A percentile compares a stretch with the other conserved stretches of the same genome.
Evolutionary conservation across 2,329 filamentous ascomycete species (phyloP).

Genomic region (Tolypocladium cylindrosporum): DNA sequence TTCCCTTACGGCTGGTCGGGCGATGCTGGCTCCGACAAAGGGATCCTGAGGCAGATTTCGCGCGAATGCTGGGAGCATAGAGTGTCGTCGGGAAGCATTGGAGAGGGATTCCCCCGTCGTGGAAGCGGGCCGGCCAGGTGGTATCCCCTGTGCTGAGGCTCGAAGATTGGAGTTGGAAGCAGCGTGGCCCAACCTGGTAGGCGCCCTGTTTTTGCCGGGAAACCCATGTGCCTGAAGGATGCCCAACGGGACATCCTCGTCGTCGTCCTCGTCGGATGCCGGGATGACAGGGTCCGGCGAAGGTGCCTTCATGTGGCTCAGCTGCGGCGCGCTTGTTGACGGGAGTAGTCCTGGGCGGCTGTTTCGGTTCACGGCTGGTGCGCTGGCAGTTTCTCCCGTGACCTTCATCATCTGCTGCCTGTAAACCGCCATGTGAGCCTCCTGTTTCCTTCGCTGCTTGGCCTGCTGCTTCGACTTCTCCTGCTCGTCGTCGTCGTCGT

Average conservation of each 20-base stretch:
- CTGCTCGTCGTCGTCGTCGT: slow-evolving; percentile 68
- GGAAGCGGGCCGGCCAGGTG: slow-evolving; percentile 45
- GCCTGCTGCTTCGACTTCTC: slow-evolving; percentile 65
- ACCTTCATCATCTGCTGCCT: slow-evolving; percentile 96
- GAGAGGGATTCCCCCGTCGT: slow-evolving; percentile 39
- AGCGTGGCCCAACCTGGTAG: slow-evolving; percentile 53
- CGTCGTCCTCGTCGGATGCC: slow-evolving; percentile 71
- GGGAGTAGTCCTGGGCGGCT: slow-evolving; percentile 45
- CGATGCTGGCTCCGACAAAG: slow-evolving; percentile 69
- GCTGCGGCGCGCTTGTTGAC: slow-evolving; percentile 53
- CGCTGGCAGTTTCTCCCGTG: slow-evolving; percentile 56
- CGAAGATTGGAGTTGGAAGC: slow-evolving; percentile 65
- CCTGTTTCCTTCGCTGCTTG: slow-evolving; percentile 75
- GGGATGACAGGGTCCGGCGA: slow-evolving; percentile 31
- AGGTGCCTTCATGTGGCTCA: slow-evolving; percentile 29
- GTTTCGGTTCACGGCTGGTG: slow-evolving; percentile 14
- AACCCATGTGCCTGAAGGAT: slow-evolving; percentile 87
- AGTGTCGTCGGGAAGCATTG: slow-evolving; percentile 18
- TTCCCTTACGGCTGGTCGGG: slow-evolving; percentile 64
- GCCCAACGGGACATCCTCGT: slow-evolving; percentile 79
- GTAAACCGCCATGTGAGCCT: slow-evolving; percentile 82
- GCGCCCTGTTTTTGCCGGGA: slow-evolving; percentile 66
- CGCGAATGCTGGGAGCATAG: slow-evolving; percentile 68
- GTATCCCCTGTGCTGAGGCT: slow-evolving; percentile 35
- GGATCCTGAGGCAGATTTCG: slow-evolving; percentile 75